phyloP scores from a whole-genome alignment of 805 yeast genomes.

The Teunomyces stri region DNA sequence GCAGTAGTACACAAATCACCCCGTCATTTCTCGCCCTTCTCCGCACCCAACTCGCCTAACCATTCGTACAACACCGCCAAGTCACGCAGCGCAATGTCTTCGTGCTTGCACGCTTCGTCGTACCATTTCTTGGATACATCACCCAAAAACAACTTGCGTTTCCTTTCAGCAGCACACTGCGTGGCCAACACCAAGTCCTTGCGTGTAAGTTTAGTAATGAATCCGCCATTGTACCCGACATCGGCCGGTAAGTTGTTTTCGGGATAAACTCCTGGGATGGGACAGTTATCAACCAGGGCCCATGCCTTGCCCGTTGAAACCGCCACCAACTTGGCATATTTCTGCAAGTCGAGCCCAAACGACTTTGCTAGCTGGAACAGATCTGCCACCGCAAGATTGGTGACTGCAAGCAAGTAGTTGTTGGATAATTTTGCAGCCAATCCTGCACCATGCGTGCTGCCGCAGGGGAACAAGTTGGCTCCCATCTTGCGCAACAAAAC shows the following conservation, averaged over 20 bases:
- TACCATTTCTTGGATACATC: constrained; percentile 40
- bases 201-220: constrained; percentile 45
- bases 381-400: constrained; percentile 54
- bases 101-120: constrained; percentile 41
- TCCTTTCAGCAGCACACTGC: constrained; percentile 30
- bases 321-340: constrained; percentile 48
- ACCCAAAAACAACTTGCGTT: constrained; percentile 37
- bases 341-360: constrained; percentile 45
- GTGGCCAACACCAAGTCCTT: constrained; percentile 46
- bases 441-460: constrained; percentile 47
- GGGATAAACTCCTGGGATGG: constrained; percentile 48
- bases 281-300: constrained; percentile 55
- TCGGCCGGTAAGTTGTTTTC: constrained; percentile 44
- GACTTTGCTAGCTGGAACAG: constrained; percentile 52
- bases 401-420: constrained; percentile 51
- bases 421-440: constrained; percentile 55
- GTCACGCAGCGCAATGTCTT: constrained; percentile 39
- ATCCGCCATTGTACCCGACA: constrained; percentile 46
- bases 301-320: constrained; percentile 54
- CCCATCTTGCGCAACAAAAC: constrained; percentile 44
- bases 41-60: constrained; percentile 35
- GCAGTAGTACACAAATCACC: background rate
- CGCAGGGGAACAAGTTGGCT: constrained; percentile 47
- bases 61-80: constrained; percentile 43
- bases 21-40: constrained; percentile 10